These are phyloP conservation scores for Aspergillus sp. DNA, from an alignment of 2,329 filamentous ascomycete genomes.

Conservation along the genomic window DNA sequence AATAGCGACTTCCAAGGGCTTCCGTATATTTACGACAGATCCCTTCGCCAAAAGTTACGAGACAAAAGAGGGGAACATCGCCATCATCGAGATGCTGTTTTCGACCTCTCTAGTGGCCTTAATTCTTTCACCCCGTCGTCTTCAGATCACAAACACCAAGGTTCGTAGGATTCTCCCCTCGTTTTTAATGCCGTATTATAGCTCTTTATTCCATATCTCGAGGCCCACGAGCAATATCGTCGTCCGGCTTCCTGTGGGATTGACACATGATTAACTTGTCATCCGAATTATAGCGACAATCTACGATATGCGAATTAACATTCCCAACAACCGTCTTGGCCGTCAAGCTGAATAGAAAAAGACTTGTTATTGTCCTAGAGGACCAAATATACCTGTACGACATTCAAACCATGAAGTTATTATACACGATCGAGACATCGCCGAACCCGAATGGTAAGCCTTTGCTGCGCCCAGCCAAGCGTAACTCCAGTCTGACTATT, in stretches of 20 bases:
- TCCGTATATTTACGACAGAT: constrained; percentile 95
- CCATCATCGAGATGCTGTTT: constrained; percentile 97
- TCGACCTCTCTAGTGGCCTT: constrained; percentile 94
- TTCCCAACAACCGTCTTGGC: constrained; percentile 96
- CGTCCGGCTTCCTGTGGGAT: background rate
- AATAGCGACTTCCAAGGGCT: constrained; percentile 84
- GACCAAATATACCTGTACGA: constrained; percentile 98
- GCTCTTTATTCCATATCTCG: background rate
- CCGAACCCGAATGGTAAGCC: constrained; percentile 74
- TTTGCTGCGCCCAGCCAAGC: background rate
- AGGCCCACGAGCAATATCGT: background rate
- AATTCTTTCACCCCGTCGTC: constrained; percentile 83
- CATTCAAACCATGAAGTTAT: constrained; percentile 95
- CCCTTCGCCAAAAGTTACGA: constrained; percentile 95
- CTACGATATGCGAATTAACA: constrained; percentile 96
- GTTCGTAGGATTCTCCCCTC: constrained; percentile 48
- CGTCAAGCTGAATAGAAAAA: constrained; percentile 89
- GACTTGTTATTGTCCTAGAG: constrained; percentile 88
- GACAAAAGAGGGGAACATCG: constrained; percentile 90
- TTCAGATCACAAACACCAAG: constrained; percentile 98
- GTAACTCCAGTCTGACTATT: constrained; percentile 13
- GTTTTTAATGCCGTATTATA: background rate
- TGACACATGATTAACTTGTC: constrained; percentile 14
- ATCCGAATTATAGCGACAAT: constrained; percentile 56
- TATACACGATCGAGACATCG: constrained; percentile 90